Evolutionary conservation across 2,329 filamentous ascomycete genomes (phyloP), one percentile per base, ranked within the genome.

Genomic region (Orbilia blumenaviensis): DNA sequence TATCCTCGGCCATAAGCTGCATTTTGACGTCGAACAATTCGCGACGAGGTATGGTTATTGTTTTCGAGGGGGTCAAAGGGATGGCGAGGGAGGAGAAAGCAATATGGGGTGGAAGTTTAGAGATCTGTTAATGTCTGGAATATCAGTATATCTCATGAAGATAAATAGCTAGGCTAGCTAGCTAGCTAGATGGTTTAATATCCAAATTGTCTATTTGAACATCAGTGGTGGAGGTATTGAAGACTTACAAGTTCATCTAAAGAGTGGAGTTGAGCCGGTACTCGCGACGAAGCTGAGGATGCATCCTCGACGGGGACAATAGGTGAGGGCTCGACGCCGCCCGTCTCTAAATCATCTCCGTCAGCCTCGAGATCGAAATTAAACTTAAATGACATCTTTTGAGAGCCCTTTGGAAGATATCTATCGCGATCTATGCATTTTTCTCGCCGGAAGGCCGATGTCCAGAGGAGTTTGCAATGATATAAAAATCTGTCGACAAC

Each of bases 1-100:
- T 77, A 67, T 86, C 85, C 80, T 87, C 85, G 56, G 91, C 91
- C 89, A 94, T 93, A 72, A 95, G 85, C 84, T 95, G 92, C 38
- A 93, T 86, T 34, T 91, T 87, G 41, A 94, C 89, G 81, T 95
- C 92, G 88, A 92, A 94, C 50, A 95, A 85, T 81, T 94, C 92
- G 72, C 92, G 88, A 41, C 92, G 88, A 0, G 91, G 91, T 6
- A 95, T 84, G 38, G 82, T 83, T 8, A 90, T 81, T 2, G 80
- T 83, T 52, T 84, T 83, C 8, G 86, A 86, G 77, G 88, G 85
- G 46, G 90, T 89, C 3, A 90, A 86, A 18, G 85, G 84, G 60
- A 93, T 86, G 6, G 84, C 83, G 16, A 93, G 83, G 10, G 85
- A 86, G 79, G 87, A 85, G 82, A 90, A 94, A 16, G 90, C 89